phyloP scores from a whole-genome alignment of 192 early-diverging fungal genomes.

The Coemansia aciculifera region DNA sequence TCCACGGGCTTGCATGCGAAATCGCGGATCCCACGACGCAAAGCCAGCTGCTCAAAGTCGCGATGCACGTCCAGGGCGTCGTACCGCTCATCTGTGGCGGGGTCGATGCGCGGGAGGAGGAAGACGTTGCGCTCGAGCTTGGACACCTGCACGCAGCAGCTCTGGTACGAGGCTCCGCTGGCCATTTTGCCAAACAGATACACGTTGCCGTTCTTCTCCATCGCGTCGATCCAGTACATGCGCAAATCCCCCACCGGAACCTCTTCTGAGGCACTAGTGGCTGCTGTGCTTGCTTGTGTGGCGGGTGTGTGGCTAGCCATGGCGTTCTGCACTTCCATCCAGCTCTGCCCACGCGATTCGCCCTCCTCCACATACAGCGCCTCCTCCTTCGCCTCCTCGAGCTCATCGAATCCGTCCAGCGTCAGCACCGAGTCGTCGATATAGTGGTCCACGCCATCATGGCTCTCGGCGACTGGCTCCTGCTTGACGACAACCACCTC shows the following conservation, averaged over 20 bases:
- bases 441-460: constrained; percentile 8
- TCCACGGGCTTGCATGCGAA: constrained; percentile 64
- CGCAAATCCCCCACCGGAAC: constrained; percentile 27
- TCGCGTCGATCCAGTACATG: constrained; percentile 93
- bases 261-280: background rate
- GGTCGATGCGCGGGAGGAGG: constrained; percentile 75
- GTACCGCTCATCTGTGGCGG: constrained; percentile 52
- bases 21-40: constrained; percentile 58
- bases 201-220: constrained; percentile 75
- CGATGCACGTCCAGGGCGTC: constrained; percentile 61
- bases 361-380: constrained; percentile 23
- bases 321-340: constrained; percentile 45
- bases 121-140: constrained; percentile 85
- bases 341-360: constrained; percentile 39
- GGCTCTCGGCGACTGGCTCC: constrained; percentile 7
- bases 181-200: constrained; percentile 92
- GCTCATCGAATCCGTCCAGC: constrained; percentile 24
- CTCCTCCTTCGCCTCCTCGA: constrained; percentile 1
- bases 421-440: constrained; percentile 19
- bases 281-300: background rate
- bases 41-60: constrained; percentile 70
- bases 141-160: constrained; percentile 80
- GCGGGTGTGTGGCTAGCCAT: constrained; percentile 18
- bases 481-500: background rate
- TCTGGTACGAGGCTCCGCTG: constrained; percentile 43